Conservation (phyloP, 176 grass and related monocot genomes). For the Aegilops sharonensis region DNA sequence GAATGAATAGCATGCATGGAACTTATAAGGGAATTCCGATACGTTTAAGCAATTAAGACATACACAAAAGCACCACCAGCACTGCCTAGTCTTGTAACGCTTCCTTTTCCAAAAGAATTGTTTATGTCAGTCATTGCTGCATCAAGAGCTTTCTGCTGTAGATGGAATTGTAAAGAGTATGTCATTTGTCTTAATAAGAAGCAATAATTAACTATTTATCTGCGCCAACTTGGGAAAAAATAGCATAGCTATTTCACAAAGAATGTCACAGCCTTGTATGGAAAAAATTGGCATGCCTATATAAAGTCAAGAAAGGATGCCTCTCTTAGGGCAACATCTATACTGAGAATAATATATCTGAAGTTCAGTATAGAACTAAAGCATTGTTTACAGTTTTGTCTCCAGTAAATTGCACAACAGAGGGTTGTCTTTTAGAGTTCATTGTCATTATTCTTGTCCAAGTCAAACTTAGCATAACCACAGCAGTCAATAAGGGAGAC, state of each 20-base stretch:
- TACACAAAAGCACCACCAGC: constrained; percentile 93
- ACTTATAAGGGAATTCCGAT: background rate
- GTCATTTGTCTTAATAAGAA: constrained; percentile 27
- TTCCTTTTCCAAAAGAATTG: constrained; percentile 96
- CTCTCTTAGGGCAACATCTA: background rate
- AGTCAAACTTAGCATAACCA: constrained; percentile 6
- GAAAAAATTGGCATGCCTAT: background rate
- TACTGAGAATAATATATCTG: background rate
- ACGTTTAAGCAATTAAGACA: constrained; percentile 17
- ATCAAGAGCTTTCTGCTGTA: constrained; percentile 93
- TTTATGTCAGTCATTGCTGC: constrained; percentile 98
- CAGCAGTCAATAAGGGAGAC: background rate
- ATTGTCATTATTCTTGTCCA: background rate
- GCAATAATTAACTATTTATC: background rate
- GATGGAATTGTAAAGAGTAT: constrained; percentile 27
- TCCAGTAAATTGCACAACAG: background rate
- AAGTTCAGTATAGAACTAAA: constrained; percentile 13
- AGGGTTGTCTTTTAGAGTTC: background rate
- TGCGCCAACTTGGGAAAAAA: background rate
- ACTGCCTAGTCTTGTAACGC: constrained; percentile 96
- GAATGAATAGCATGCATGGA: constrained; percentile 12
- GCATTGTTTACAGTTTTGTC: background rate
- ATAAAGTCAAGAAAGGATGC: background rate
- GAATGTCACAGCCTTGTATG: background rate
- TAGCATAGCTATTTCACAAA: constrained; percentile 2